These are phyloP conservation scores for Angomonas ambiguus DNA, from an alignment of 208 protist genomes.

Conservation along the genomic window DNA sequence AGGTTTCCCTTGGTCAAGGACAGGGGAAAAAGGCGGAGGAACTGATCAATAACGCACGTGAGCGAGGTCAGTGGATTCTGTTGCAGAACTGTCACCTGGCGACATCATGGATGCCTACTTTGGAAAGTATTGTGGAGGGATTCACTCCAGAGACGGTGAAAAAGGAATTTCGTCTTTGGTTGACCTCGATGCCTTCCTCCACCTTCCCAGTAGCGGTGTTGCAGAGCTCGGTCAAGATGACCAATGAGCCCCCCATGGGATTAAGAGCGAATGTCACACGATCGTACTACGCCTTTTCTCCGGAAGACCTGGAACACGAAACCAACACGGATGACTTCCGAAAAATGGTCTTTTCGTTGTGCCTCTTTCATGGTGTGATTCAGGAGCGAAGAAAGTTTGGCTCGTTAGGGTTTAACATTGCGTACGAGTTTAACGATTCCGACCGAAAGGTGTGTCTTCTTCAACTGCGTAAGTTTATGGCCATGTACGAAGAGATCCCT, in stretches of 20 bases:
- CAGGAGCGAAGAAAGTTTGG: slow-evolving; percentile 94
- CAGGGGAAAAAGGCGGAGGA: slow-evolving; percentile 94
- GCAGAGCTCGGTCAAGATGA: slow-evolving; percentile 98
- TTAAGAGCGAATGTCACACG: slow-evolving; percentile 94
- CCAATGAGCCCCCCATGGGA: slow-evolving; percentile 98
- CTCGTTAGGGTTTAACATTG: slow-evolving; percentile 95
- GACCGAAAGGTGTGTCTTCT: slow-evolving; percentile 91
- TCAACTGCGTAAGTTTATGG: slow-evolving; percentile 91
- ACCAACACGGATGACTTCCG: slow-evolving; percentile 85
- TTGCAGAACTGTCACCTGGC: slow-evolving; percentile 98
- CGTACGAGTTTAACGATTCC: slow-evolving; percentile 96
- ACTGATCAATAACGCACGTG: slow-evolving; percentile 76
- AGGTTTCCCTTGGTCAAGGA: slow-evolving; percentile 96
- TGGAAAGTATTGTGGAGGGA: slow-evolving; percentile 93
- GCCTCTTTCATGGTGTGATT: slow-evolving; percentile 93
- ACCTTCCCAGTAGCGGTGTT: slow-evolving; percentile 97
- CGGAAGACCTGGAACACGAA: slow-evolving; percentile 81
- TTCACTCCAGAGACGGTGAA: slow-evolving; percentile 92
- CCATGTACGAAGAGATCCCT: slow-evolving; percentile 89
- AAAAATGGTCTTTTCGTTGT: slow-evolving; percentile 91
- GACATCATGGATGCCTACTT: slow-evolving; percentile 92
- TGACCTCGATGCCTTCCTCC: slow-evolving; percentile 96
- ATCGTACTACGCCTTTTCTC: slow-evolving; percentile 90
- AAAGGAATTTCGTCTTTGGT: slow-evolving; percentile 97
- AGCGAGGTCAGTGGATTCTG: slow-evolving; percentile 93